Conservation (phyloP, 2,329 filamentous ascomycete species). For the Trichoderma cornu-damae region DNA sequence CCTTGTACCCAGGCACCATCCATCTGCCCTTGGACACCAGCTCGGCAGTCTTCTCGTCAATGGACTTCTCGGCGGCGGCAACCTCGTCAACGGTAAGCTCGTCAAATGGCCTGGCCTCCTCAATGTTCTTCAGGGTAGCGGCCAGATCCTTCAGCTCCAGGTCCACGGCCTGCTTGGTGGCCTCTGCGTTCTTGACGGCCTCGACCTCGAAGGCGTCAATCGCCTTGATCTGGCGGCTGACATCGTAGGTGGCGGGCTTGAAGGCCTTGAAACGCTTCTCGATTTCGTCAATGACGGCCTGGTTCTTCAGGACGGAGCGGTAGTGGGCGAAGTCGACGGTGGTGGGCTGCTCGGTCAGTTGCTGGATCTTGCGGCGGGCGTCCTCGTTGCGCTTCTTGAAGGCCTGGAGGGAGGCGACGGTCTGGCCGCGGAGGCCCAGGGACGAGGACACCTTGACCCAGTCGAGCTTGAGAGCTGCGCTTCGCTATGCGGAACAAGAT, state of each 20-base stretch:
- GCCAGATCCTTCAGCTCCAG: constrained; percentile 88
- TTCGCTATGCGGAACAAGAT: constrained; percentile 60
- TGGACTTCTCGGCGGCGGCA: constrained; percentile 86
- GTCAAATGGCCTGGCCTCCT: constrained; percentile 91
- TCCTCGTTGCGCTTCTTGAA: constrained; percentile 99
- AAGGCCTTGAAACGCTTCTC: constrained; percentile 91
- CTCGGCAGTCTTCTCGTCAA: constrained; percentile 92
- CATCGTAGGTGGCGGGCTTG: constrained; percentile 91
- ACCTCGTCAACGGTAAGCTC: constrained; percentile 98
- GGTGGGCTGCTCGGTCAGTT: constrained; percentile 77
- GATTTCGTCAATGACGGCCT: constrained; percentile 90
- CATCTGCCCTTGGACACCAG: constrained; percentile 97
- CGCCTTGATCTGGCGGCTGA: constrained; percentile 89
- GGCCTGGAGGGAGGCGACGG: constrained; percentile 79
- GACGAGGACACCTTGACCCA: constrained; percentile 93
- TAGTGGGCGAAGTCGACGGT: constrained; percentile 91
- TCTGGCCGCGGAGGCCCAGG: constrained; percentile 94
- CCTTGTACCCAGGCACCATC: constrained; percentile 98
- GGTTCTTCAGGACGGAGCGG: constrained; percentile 91
- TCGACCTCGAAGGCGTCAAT: constrained; percentile 97
- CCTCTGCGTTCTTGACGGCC: constrained; percentile 93
- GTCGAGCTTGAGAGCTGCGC: constrained; percentile 98
- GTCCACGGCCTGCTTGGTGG: constrained; percentile 94
- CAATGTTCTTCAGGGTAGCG: constrained; percentile 95
- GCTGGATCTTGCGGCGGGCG: constrained; percentile 85